A percentile compares a stretch with the other conserved stretches of the same genome.
These are phyloP conservation scores for Microstegium vimineum DNA, from an alignment of 176 grass and related monocot genomes.

Conservation along the genomic window DNA sequence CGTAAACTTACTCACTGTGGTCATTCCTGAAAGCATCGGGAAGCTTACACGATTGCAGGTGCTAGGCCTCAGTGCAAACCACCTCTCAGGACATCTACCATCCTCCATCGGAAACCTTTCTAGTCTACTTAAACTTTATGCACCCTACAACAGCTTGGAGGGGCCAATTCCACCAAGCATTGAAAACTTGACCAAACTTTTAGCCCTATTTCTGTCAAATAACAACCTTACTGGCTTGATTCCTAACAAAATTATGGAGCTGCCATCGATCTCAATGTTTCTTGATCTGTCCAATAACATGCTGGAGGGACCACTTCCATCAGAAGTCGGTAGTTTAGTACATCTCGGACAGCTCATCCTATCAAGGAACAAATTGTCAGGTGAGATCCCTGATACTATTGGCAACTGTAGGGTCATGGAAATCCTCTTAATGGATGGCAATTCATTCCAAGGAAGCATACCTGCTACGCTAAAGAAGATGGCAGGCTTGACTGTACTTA, in stretches of 20 bases:
- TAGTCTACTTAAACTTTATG: neutral
- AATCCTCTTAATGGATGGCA: conserved; percentile 18
- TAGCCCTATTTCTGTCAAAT: neutral
- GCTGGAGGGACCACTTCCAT: neutral
- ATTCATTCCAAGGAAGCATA: conserved; percentile 31
- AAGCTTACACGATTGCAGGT: neutral
- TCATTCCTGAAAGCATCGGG: conserved; percentile 5
- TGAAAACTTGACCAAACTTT: neutral
- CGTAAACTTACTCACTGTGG: neutral
- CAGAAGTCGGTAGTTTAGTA: neutral
- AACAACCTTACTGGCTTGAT: neutral
- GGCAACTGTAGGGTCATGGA: conserved; percentile 21
- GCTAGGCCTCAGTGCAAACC: neutral
- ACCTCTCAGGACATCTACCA: neutral
- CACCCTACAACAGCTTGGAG: neutral
- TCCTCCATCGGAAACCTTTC: neutral
- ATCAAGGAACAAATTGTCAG: conserved; percentile 21
- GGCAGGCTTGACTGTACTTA: conserved; percentile 10
- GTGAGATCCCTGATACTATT: conserved; percentile 18
- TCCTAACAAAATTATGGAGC: neutral
- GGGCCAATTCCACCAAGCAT: neutral
- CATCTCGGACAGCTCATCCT: neutral
- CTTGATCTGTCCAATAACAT: neutral
- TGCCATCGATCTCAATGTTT: neutral
- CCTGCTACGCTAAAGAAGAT: conserved; percentile 19